Conservation (phyloP, 768 basidiomycete species). For the Boletellus sp. region DNA sequence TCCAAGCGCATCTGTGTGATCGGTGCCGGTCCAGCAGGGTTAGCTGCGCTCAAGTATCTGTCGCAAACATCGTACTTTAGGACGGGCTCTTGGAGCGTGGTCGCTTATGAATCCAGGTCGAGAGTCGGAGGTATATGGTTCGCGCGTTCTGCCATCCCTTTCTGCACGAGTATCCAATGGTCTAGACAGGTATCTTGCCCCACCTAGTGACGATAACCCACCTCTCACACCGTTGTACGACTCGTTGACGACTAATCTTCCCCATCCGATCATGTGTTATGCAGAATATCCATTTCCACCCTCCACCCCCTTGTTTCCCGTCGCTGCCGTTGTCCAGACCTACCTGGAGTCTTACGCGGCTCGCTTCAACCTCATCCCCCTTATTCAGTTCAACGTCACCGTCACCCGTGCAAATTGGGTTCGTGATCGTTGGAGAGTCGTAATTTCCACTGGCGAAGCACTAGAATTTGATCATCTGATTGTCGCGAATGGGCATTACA, state of each 20-base stretch:
- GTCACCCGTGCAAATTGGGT: conserved; percentile 49
- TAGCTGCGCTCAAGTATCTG: conserved; percentile 65
- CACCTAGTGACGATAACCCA: conserved; percentile 41
- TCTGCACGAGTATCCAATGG: not conserved
- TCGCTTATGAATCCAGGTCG: conserved; percentile 61
- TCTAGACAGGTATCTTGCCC: conserved; percentile 51
- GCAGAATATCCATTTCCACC: conserved; percentile 63
- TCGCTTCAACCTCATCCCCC: conserved; percentile 54
- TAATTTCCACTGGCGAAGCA: conserved; percentile 35
- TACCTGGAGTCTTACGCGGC: conserved; percentile 69
- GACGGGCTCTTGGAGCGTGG: conserved; percentile 57
- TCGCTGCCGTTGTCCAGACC: conserved; percentile 53
- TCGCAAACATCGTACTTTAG: conserved; percentile 56
- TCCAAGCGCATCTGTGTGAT: conserved; percentile 58
- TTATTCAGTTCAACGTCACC: conserved; percentile 59
- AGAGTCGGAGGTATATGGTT: conserved; percentile 79
- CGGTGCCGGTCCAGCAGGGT: conserved; percentile 73
- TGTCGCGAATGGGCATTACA: conserved; percentile 75
- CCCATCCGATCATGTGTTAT: conserved; percentile 75
- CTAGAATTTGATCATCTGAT: conserved; percentile 60
- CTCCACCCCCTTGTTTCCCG: conserved; percentile 66
- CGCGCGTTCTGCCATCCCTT: conserved; percentile 15
- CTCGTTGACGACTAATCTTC: conserved; percentile 76
- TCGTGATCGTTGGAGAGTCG: conserved; percentile 46
- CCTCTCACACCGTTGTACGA: conserved; percentile 74